Evolutionary conservation across 1,284 basidiomycete genomes (phyloP).

Genomic region (Cryptococcus hybrid): DNA sequence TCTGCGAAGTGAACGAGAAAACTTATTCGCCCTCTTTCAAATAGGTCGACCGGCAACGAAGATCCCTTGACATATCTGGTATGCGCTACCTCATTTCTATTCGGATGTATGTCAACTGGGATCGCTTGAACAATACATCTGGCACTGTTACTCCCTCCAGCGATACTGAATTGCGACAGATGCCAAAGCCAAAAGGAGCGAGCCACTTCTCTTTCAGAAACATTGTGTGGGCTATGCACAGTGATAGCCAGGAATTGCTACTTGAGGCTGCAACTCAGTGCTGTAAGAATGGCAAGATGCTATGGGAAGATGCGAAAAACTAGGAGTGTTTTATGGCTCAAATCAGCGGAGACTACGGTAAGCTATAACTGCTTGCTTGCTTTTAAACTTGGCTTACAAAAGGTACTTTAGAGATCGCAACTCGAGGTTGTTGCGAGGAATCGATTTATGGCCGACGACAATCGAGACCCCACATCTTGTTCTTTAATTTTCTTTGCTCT

Average conservation of each 20-base stretch:
- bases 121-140: conserved; percentile 19
- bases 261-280: conserved; percentile 67
- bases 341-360: conserved; percentile 71
- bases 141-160: conserved; percentile 22
- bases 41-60: conserved; percentile 79
- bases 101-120: conserved; percentile 54
- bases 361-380: conserved; percentile 32
- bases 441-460: conserved; percentile 81
- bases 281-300: conserved; percentile 72
- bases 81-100: conserved; percentile 86
- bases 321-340: conserved; percentile 90
- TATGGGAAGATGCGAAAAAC: conserved; percentile 81
- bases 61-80: conserved; percentile 83
- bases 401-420: conserved; percentile 61
- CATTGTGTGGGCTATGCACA: conserved; percentile 93
- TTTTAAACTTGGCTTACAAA: neutral
- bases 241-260: conserved; percentile 83
- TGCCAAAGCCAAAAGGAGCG: neutral
- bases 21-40: neutral
- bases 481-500: conserved; percentile 94
- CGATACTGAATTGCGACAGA: neutral
- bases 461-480: conserved; percentile 82
- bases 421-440: conserved; percentile 90
- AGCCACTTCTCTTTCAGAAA: conserved; percentile 78
- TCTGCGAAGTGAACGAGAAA: neutral